Conservation (phyloP, 352 stramenopile species). For the Thraustochytrium sp. region DNA sequence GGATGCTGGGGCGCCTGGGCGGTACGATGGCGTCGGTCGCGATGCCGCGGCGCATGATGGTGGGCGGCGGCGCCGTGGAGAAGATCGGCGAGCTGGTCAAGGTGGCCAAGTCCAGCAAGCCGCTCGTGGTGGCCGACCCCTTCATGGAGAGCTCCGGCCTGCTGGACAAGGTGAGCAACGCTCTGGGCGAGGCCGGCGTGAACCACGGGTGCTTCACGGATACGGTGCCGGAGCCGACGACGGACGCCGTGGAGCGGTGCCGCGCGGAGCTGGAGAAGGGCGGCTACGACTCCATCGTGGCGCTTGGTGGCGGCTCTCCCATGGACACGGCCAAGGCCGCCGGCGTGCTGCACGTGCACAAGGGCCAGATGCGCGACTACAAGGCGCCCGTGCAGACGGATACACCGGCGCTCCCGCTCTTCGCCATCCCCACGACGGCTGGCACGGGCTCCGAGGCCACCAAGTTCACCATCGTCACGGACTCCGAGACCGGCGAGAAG, state of each 20-base stretch:
- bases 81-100: not conserved
- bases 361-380: slow-evolving; percentile 37
- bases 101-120: not conserved
- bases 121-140: slow-evolving; percentile 8
- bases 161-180: not conserved
- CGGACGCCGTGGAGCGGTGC: not conserved
- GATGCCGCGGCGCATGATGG: slow-evolving; percentile 25
- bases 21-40: not conserved
- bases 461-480: slow-evolving; percentile 27
- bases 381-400: slow-evolving; percentile 19
- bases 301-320: not conserved
- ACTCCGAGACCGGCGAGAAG: slow-evolving; percentile 11
- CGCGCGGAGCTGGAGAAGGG: not conserved
- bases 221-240: slow-evolving; percentile 21
- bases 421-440: slow-evolving; percentile 36
- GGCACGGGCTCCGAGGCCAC: slow-evolving; percentile 29
- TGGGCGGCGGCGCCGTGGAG: not conserved
- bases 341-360: slow-evolving; percentile 10
- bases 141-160: not conserved
- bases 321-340: slow-evolving; percentile 37
- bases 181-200: not conserved
- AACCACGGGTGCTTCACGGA: slow-evolving; percentile 10
- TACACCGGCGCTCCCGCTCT: not conserved
- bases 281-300: slow-evolving; percentile 23
- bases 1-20: not conserved